phyloP scores from a whole-genome alignment of 2,329 filamentous ascomycete species.

The Penicillium brevicompactum region DNA sequence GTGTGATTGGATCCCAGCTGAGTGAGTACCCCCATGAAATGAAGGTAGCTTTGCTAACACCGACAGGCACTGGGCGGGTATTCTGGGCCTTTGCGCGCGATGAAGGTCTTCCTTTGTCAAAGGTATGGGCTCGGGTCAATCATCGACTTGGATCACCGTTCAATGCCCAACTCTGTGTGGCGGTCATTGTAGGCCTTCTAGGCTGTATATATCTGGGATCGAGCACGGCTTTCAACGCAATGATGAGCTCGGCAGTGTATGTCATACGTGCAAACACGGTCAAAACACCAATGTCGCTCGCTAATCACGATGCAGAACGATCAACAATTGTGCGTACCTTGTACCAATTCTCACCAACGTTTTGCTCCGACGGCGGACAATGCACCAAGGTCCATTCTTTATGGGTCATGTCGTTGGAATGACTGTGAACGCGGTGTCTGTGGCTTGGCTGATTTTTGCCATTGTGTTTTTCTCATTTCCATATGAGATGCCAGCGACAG shows the following conservation, averaged over 20 bases:
- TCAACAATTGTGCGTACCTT: constrained; percentile 51
- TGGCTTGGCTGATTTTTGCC: constrained; percentile 53
- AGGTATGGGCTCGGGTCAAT: constrained; percentile 46
- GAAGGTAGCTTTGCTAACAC: constrained; percentile 13
- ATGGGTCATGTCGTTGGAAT: constrained; percentile 45
- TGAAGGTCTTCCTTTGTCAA: constrained; percentile 42
- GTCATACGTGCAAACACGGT: background rate
- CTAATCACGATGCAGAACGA: constrained; percentile 35
- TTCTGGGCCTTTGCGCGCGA: constrained; percentile 64
- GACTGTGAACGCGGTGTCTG: constrained; percentile 48
- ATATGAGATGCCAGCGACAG: constrained; percentile 39
- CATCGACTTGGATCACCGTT: constrained; percentile 49
- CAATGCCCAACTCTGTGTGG: constrained; percentile 57
- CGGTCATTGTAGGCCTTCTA: constrained; percentile 56
- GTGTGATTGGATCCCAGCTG: constrained; percentile 37
- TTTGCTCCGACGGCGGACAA: constrained; percentile 45
- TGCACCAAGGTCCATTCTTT: constrained; percentile 50
- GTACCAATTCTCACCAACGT: constrained; percentile 52
- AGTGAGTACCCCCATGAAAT: constrained; percentile 39
- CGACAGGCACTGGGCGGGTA: constrained; percentile 52
- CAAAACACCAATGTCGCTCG: background rate
- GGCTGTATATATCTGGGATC: constrained; percentile 69
- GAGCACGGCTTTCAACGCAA: constrained; percentile 66
- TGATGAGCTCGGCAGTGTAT: constrained; percentile 31
- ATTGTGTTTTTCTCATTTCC: constrained; percentile 54